phyloP scores from a whole-genome alignment of 345 rosid species.

The Carallia brachiata region DNA sequence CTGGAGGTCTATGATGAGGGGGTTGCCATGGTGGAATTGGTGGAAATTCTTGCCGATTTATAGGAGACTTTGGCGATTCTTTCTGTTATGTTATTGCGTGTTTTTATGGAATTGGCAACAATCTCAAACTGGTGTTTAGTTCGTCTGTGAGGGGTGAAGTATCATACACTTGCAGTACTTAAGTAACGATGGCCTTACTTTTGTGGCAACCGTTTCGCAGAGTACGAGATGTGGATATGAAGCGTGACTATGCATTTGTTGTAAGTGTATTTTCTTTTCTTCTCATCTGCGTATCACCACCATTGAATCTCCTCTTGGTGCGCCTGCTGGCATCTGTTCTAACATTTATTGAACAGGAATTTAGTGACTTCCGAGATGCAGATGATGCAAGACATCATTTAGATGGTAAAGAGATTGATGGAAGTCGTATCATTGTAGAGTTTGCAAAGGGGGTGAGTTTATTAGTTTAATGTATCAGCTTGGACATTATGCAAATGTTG shows the following conservation, averaged over 20 bases:
- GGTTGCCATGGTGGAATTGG: conserved; percentile 72
- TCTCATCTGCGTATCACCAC: not conserved
- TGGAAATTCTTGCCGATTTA: conserved; percentile 47
- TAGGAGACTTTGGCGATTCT: conserved; percentile 68
- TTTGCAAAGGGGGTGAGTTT: conserved; percentile 76
- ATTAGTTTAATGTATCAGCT: not conserved
- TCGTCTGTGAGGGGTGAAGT: conserved; percentile 86
- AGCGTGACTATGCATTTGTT: conserved; percentile 98
- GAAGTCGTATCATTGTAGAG: conserved; percentile 89
- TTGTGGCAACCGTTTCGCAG: conserved; percentile 98
- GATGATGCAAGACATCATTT: conserved; percentile 83
- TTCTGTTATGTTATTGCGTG: conserved; percentile 69
- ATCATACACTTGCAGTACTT: conserved; percentile 72
- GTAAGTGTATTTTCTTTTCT: conserved; percentile 47
- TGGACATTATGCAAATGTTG: not conserved
- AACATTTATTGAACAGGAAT: conserved; percentile 56
- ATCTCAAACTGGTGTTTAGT: conserved; percentile 87
- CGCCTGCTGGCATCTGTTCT: conserved; percentile 17
- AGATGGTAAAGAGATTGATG: conserved; percentile 80
- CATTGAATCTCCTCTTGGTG: conserved; percentile 4
- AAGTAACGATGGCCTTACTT: conserved; percentile 98
- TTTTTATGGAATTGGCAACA: conserved; percentile 77
- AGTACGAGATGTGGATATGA: conserved; percentile 99
- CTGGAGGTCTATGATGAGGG: conserved; percentile 95
- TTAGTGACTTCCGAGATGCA: conserved; percentile 92